These are phyloP conservation scores for Escovopsis sp. DNA, from an alignment of 2,329 filamentous ascomycete species.

Conservation along the genomic window DNA sequence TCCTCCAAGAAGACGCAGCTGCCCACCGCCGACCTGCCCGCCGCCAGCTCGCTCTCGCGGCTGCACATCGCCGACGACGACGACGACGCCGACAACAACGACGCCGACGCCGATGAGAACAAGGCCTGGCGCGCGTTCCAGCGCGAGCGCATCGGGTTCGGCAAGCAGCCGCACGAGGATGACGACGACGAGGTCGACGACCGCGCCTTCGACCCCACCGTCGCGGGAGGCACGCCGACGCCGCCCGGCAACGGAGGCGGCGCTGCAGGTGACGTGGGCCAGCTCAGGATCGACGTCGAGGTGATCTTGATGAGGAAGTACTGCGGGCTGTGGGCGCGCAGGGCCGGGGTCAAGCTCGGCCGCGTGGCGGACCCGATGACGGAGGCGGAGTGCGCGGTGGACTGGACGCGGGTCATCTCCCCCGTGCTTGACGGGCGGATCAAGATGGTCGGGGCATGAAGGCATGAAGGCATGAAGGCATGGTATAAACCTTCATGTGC, in stretches of 20 bases:
- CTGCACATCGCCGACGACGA: constrained; percentile 10
- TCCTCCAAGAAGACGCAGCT: constrained; percentile 37
- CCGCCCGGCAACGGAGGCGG: too few species aligned
- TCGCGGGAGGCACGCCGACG: too few species aligned
- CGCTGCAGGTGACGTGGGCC: constrained; percentile 21
- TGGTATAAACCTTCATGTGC: too few species aligned
- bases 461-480: background rate
- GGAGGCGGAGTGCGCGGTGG: constrained; percentile 44
- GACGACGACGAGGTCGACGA: constrained; percentile 20
- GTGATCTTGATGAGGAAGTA: constrained; percentile 52
- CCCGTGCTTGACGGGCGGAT: constrained; percentile 70
- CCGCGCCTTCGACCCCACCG: constrained; percentile 22
- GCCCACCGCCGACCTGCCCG: constrained; percentile 16
- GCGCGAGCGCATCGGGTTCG: constrained; percentile 19
- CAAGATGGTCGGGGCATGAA: constrained; percentile 22
- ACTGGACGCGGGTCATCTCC: constrained; percentile 70
- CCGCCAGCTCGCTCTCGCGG: constrained; percentile 21
- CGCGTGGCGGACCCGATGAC: constrained; percentile 37
- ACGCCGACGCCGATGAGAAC: constrained; percentile 7
- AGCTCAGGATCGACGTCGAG: constrained; percentile 35
- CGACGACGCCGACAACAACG: constrained; percentile 5
- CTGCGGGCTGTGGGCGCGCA: constrained; percentile 57
- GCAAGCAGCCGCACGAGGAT: constrained; percentile 19
- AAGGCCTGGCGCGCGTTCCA: constrained; percentile 24
- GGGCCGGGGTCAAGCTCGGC: constrained; percentile 45